Conservation (phyloP, 1,284 basidiomycete genomes). For the Chondrostereum purpureum region DNA sequence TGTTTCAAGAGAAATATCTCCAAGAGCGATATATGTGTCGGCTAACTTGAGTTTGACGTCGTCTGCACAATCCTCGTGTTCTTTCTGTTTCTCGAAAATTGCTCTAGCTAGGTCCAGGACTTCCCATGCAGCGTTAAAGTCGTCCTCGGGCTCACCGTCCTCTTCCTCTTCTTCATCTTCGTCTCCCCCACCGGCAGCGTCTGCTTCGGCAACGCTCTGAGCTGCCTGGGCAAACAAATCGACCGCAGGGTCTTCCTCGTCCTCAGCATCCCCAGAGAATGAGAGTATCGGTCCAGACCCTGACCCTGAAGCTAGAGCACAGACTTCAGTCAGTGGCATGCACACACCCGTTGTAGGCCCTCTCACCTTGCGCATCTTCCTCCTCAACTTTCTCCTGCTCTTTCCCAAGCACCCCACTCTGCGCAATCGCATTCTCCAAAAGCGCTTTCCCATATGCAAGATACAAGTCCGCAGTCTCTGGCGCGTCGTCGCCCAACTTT, state of each 20-base stretch:
- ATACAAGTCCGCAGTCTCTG: slow-evolving; percentile 77
- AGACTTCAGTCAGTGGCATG: not conserved
- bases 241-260: slow-evolving; percentile 43
- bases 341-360: not conserved
- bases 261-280: slow-evolving; percentile 71
- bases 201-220: slow-evolving; percentile 33
- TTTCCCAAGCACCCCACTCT: slow-evolving; percentile 79
- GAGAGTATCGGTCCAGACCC: slow-evolving; percentile 56
- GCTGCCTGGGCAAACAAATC: slow-evolving; percentile 58
- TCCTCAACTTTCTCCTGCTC: slow-evolving; percentile 57
- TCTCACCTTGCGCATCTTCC: slow-evolving; percentile 26
- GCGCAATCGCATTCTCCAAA: slow-evolving; percentile 80
- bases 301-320: slow-evolving; percentile 15
- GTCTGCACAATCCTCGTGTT: slow-evolving; percentile 47
- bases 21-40: slow-evolving; percentile 78
- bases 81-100: slow-evolving; percentile 67
- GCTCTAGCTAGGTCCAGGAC: slow-evolving; percentile 82
- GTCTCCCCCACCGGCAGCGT: slow-evolving; percentile 37
- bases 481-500: slow-evolving; percentile 66
- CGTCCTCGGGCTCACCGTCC: slow-evolving; percentile 78
- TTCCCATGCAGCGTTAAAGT: slow-evolving; percentile 94
- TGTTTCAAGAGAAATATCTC: slow-evolving; percentile 86
- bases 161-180: slow-evolving; percentile 51
- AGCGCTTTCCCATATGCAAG: slow-evolving; percentile 83
- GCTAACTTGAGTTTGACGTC: slow-evolving; percentile 68